Conservation (phyloP, 192 early-diverging fungal genomes). For the Entomortierella chlamydospora region DNA sequence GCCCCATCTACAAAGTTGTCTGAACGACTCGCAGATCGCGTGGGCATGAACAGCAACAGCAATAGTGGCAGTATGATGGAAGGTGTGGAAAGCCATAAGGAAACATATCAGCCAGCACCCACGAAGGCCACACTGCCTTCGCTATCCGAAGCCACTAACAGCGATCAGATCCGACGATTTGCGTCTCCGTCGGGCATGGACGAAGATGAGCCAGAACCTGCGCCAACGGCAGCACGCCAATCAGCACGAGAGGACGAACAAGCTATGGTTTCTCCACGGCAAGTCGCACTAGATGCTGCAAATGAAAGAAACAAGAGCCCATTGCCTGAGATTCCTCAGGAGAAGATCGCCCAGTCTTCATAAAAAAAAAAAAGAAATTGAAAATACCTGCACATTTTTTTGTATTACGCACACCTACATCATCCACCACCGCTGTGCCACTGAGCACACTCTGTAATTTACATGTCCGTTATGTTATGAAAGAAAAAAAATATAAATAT, state of each 20-base stretch:
- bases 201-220: slow-evolving; percentile 8
- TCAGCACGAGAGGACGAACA: not conserved
- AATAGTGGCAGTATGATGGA: slow-evolving; percentile 1
- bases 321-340: slow-evolving; percentile 18
- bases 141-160: not conserved
- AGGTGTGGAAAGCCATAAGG: not conserved
- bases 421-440: not conserved
- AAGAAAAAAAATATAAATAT: too few species aligned
- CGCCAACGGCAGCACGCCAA: not conserved
- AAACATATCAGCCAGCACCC: not conserved
- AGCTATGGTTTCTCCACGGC: not conserved
- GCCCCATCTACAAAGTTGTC: slow-evolving; percentile 1
- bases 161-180: slow-evolving; percentile 16
- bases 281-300: not conserved
- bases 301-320: slow-evolving; percentile 4
- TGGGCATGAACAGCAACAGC: not conserved
- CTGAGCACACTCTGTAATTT: not conserved
- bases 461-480: not conserved
- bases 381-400: not conserved
- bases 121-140: not conserved
- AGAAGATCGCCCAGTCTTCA: slow-evolving; percentile 3
- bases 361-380: not conserved
- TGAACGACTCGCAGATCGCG: not conserved
- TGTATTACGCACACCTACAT: not conserved
- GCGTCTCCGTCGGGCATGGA: slow-evolving; percentile 40